Evolutionary conservation across 2,329 filamentous ascomycete genomes (phyloP).

Genomic region (Falciphora oryzae): DNA sequence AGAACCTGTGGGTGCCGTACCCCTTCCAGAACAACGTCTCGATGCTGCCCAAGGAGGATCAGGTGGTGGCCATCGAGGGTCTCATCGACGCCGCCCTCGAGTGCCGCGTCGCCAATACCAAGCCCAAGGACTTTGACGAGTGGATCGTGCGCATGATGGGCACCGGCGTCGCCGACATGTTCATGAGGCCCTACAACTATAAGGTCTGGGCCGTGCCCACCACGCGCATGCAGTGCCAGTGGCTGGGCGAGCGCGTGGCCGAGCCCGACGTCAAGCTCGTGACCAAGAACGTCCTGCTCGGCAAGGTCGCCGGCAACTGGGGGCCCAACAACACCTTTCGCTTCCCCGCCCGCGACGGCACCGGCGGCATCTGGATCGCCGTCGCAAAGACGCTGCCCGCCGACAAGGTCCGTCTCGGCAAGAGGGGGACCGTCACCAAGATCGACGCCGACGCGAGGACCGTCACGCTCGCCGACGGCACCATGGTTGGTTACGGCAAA

Average conservation of each 20-base stretch:
- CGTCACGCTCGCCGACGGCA: constrained; percentile 77
- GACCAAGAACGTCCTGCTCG: constrained; percentile 88
- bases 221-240: constrained; percentile 98
- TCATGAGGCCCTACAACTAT: constrained; percentile 99
- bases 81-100: constrained; percentile 93
- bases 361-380: constrained; percentile 98
- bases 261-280: constrained; percentile 92
- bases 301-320: constrained; percentile 96
- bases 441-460: constrained; percentile 81
- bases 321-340: constrained; percentile 97
- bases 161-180: constrained; percentile 81
- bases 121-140: constrained; percentile 96
- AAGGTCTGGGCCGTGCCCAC: constrained; percentile 99
- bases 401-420: constrained; percentile 86
- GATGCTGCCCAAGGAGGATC: constrained; percentile 94
- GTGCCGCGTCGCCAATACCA: constrained; percentile 77
- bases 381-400: constrained; percentile 89
- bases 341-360: constrained; percentile 92
- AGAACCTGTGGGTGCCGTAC: constrained; percentile 94
- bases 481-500: constrained; percentile 84
- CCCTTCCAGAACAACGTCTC: constrained; percentile 99
- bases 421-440: constrained; percentile 76
- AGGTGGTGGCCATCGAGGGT: constrained; percentile 89
- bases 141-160: constrained; percentile 95
- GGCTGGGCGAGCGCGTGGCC: constrained; percentile 97